Base-by-base conservation (phyloP, 2,329 filamentous ascomycete species). In the Lecanoromycetidae sp. region DNA sequence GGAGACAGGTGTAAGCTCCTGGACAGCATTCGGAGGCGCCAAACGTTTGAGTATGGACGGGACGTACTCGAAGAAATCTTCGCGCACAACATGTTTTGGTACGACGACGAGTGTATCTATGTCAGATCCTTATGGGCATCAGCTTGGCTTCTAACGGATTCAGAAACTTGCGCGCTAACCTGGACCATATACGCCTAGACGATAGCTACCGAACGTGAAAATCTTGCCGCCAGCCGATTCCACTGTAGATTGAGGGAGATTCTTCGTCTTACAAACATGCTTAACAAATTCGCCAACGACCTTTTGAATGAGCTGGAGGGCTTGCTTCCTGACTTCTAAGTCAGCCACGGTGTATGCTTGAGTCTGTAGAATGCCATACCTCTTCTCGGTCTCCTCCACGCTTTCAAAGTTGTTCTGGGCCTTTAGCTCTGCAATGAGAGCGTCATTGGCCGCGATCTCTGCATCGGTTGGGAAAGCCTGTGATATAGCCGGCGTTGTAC, bases 31-130 rank as follows among this genome's bases (percentile, higher is more conserved):
- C 30, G 78, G 69, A 7, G 83, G 78, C 1, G 85, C 80, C 76
- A 91, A 82, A 55, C 81, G 74, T 56, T 82, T 70, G 40, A 98
- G 76, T 39, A 93, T 69, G 17, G 77, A 71, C n/a, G 88, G 88
- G 57, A 95, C 95, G 57, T 84, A 72, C 44, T 84, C 71, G 69
- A 98, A 98, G 70, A 94, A 98, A 65, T 98, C 87, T 26, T 90
- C 82, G 50, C 87, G 82, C 10, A 77, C 77, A 44, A 96, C 84
- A 60, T 94, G 87, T 66, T 86, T 88, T 8, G 91, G 91, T 12
- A 82, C 88, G 42, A 95, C 83, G 50, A 96, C 80, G 43, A 98
- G 77, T 1, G 91, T 95, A 68, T 98, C 91, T 58, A 98, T 96
- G 78, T 98, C 91, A 38, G 91, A 96, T 42, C 87, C 87, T 77